A percentile compares a stretch with the other conserved stretches of the same genome.
phyloP scores from a whole-genome alignment of 1,284 basidiomycete genomes.

The Trametes hirsuta region DNA sequence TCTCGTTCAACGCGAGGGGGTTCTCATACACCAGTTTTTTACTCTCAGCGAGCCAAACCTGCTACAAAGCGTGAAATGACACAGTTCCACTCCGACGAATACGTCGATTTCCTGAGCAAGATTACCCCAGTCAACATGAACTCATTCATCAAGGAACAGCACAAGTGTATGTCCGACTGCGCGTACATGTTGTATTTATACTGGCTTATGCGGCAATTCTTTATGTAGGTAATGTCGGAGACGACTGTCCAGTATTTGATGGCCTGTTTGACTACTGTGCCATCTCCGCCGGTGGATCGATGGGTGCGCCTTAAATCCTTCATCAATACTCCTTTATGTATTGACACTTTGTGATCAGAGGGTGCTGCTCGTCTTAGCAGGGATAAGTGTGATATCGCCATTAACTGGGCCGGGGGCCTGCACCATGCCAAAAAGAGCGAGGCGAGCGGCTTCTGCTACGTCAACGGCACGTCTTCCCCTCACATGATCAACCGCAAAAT shows the following conservation, averaged over 20 bases:
- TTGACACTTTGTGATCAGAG: slow-evolving; percentile 57
- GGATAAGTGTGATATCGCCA: slow-evolving; percentile 98
- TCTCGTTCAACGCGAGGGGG: background rate
- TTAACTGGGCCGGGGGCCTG: slow-evolving; percentile 98
- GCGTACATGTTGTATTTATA: background rate
- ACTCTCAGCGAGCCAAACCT: slow-evolving; percentile 89
- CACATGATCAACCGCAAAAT: background rate
- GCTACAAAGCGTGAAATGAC: slow-evolving; percentile 99
- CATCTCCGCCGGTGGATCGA: slow-evolving; percentile 97
- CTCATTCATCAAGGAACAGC: slow-evolving; percentile 91
- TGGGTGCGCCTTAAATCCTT: slow-evolving; percentile 68
- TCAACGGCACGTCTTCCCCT: slow-evolving; percentile 72
- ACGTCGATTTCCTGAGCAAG: slow-evolving; percentile 86
- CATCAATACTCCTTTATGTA: background rate
- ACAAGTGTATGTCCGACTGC: slow-evolving; percentile 74
- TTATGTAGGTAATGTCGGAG: slow-evolving; percentile 78
- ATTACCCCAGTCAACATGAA: slow-evolving; percentile 88
- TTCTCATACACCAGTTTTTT: background rate
- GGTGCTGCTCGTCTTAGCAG: slow-evolving; percentile 93
- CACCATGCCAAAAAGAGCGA: slow-evolving; percentile 99
- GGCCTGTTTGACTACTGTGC: slow-evolving; percentile 98
- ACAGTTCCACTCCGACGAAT: slow-evolving; percentile 94
- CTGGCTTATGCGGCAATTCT: background rate
- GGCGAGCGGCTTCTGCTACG: slow-evolving; percentile 98
- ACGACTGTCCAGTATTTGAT: slow-evolving; percentile 99